These are phyloP conservation scores for Medicago lupulina DNA, from an alignment of 306 rosid genomes.

Conservation along the genomic window DNA sequence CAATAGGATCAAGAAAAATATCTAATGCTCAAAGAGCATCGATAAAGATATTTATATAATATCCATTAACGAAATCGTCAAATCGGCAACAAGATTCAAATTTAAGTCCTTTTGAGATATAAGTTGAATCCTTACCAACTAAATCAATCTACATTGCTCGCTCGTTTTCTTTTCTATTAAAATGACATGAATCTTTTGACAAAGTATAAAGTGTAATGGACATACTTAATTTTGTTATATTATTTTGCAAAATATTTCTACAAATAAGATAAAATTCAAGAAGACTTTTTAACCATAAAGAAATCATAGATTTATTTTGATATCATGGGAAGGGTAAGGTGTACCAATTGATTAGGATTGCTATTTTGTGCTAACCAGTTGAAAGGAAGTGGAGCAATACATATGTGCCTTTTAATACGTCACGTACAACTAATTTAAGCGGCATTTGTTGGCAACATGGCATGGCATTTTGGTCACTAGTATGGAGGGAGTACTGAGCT, in stretches of 20 bases:
- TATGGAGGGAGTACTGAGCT: slow-evolving; percentile 1
- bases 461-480: slow-evolving; percentile 2
- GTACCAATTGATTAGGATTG: slow-evolving; percentile 38
- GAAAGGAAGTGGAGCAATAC: slow-evolving; percentile 23
- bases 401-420: slow-evolving; percentile 27
- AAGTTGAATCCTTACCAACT: not conserved
- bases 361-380: slow-evolving; percentile 35
- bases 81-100: fast-evolving
- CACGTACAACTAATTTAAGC: slow-evolving; percentile 24
- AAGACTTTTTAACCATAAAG: not conserved
- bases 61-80: too few species aligned
- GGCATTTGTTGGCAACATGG: slow-evolving; percentile 22
- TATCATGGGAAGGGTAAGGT: slow-evolving; percentile 30
- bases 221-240: too few species aligned
- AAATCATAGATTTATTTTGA: not conserved
- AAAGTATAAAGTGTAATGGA: too few species aligned
- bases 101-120: not conserved
- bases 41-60: too few species aligned
- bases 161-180: too few species aligned
- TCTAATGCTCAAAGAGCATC: too few species aligned
- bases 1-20: too few species aligned
- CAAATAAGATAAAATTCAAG: too few species aligned
- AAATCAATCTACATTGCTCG: not conserved
- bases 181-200: too few species aligned
- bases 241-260: too few species aligned